Evolutionary conservation across 495 filamentous ascomycete genomes (phyloP).

Genomic region (Xylaria castorea): DNA sequence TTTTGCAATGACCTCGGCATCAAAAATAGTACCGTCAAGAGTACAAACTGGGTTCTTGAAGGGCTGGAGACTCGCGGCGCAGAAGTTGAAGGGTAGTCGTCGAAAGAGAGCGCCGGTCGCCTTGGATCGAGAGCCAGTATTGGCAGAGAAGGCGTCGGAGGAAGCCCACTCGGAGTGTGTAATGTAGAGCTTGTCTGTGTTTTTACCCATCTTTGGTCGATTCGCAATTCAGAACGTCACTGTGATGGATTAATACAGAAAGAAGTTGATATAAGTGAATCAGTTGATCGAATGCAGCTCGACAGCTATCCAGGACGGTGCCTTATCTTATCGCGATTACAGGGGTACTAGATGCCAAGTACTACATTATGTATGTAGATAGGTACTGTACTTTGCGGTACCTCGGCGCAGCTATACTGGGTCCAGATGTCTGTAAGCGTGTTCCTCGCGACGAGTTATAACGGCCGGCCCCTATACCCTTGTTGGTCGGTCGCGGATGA

Average conservation of each 20-base stretch:
- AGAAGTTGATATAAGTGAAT: not conserved
- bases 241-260: not conserved
- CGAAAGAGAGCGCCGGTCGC: conserved; percentile 71
- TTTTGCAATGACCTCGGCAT: conserved; percentile 82
- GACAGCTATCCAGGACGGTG: not conserved
- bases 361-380: too few relatives aligned
- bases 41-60: conserved; percentile 89
- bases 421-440: not conserved
- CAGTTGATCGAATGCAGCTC: not conserved
- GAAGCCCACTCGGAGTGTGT: conserved; percentile 98
- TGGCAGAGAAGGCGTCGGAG: conserved; percentile 80
- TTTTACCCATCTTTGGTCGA: conserved; percentile 51
- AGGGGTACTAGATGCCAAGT: too few relatives aligned
- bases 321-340: conserved; percentile 36
- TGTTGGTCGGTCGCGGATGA: not conserved
- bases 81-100: conserved; percentile 96
- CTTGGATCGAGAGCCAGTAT: conserved; percentile 62
- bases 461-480: not conserved
- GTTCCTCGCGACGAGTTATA: not conserved
- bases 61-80: conserved; percentile 92
- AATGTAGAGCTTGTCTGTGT: conserved; percentile 83
- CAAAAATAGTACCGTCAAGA: conserved; percentile 77
- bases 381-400: not conserved
- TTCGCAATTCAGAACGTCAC: not conserved
- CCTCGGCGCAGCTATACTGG: not conserved